Base-by-base conservation (phyloP, 2,329 filamentous ascomycete genomes). In the Penicillium nordicum region DNA sequence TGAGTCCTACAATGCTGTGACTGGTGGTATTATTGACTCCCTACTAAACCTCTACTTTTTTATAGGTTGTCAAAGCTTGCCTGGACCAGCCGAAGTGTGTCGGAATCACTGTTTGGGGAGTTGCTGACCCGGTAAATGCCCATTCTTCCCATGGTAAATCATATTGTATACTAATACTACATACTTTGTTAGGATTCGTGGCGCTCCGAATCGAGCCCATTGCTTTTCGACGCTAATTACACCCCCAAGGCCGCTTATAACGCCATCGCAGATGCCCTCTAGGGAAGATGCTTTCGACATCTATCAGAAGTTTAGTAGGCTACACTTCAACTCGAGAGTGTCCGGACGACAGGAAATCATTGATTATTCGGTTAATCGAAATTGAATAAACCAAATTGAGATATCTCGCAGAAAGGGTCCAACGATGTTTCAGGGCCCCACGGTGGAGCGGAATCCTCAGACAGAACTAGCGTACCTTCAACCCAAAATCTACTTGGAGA, bases 81-180 rank as follows among this genome's bases (percentile, higher is more conserved):
- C 68, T 87, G 32, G 73, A 79, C 21, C 74, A 84, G 46, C 57
- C 76, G 7, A 83, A 84, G 68, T 89, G 86, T 67, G 80, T 87
- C 4, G 85, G 85, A 49, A 82, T 89, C 58, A 88, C 86, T 0
- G 82, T 86, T 40, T 88, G 86, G 78, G 79, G 79, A 27, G 70
- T 80, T 1, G 63, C 70, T 21, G 79, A 80, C 63, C 63, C 60
- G 25, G 66, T 69, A 55, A 50, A 48, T 56, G 5, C 23, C 32
- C 36, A 32, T 4, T 38, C 27, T 16, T 30, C 8, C 21, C n/a
- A 6, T 12, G 16, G 11, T n/a, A 4, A n/a, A 30, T 10, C 11
- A 14, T 16, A 50, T 6, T 53, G 5, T 1, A 53, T 51, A 48
- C 41, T 59, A 23, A 56, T 41, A 18, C 27, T 25, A 12, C 14